Evolutionary conservation across 1,139 yeast species (phyloP).

Genomic region (Candida mesenterica): DNA sequence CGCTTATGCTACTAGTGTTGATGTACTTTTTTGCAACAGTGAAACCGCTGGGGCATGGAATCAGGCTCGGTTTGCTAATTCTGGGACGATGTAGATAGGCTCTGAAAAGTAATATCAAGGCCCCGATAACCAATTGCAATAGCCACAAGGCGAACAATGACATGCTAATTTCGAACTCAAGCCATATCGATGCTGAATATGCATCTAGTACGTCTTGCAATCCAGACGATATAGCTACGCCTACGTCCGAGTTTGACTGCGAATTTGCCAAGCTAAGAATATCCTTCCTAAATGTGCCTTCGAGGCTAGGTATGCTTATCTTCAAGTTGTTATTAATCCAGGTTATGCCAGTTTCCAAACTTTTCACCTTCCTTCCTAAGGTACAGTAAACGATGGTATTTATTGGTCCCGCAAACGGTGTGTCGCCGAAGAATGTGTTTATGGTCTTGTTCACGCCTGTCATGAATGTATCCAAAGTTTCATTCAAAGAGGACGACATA

Average conservation of each 20-base stretch:
- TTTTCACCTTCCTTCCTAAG: constrained; percentile 66
- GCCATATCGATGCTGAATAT: constrained; percentile 33
- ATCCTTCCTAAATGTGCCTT: constrained; percentile 4
- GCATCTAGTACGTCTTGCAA: constrained; percentile 23
- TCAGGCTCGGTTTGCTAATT: too few species aligned
- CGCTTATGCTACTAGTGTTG: constrained; percentile 19
- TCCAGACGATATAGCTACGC: constrained; percentile 15
- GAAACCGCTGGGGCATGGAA: too few species aligned
- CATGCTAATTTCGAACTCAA: constrained; percentile 48
- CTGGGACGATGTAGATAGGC: not conserved
- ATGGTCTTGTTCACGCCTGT: constrained; percentile 28
- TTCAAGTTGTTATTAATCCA: constrained; percentile 74
- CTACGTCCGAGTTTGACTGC: constrained; percentile 1
- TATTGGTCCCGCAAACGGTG: constrained; percentile 66
- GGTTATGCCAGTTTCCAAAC: constrained; percentile 65
- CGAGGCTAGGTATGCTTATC: constrained; percentile 51
- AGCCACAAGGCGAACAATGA: constrained; percentile 49
- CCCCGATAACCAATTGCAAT: constrained; percentile 39
- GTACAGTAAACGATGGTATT: constrained; percentile 72
- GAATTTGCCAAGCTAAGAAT: constrained; percentile 4
- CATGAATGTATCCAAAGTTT: constrained; percentile 46
- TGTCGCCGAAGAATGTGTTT: constrained; percentile 54
- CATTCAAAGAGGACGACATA: constrained; percentile 54
- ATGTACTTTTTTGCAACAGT: constrained; percentile 5
- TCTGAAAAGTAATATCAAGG: constrained; percentile 1